Base-by-base conservation (phyloP, 495 filamentous ascomycete genomes). In the Aspergillus egyptiacus region DNA sequence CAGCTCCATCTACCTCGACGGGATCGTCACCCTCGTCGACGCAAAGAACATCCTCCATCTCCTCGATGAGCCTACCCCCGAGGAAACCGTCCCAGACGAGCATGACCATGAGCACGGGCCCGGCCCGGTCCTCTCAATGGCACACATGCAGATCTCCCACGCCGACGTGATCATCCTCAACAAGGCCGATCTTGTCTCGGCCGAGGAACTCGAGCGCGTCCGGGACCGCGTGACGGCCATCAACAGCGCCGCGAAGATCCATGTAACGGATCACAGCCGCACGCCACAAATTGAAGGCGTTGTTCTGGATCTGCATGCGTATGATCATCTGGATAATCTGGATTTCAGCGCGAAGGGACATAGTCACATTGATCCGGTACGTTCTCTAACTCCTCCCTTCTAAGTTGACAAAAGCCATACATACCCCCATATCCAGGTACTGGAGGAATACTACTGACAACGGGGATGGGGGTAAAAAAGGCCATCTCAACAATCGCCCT, bases 151-250 rank as follows among this genome's bases (percentile, higher is more conserved):
- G 57, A 95, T 97, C 32, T 94, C 88, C 2, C 91, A 96, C 61
- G 94, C 93, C n/a, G 93, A 98, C 68, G 87, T 96, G 13, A 78
- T 98, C 15, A 78, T 98, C 32, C 77, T 98, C 35, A 98, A 97
- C 67, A 98, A 98, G 64, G 74, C 79, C n/a, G 93, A 98, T 61
- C 69, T 95, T 0, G 89, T 97, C n/a, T 78, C 77, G 11, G 58
- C 71, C 0, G 65, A 78, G 9, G 82, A 95, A 52, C 69, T 98
- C 10, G 68, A 77, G 9, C 62, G 50, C 2, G 82, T 95, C 6
- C 69, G 69, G 51, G 74, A 80, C 23, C 76, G 91, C 28, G 79
- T 97, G 33, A 63, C 69, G 27, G 80, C 86, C 13, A 97, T 98
- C 63, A 98, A 98, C 61, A 88, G 84, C 18, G 80, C 94, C 4